Base-by-base conservation (phyloP, 2,329 filamentous ascomycete genomes). In the Colletotrichum sp. region DNA sequence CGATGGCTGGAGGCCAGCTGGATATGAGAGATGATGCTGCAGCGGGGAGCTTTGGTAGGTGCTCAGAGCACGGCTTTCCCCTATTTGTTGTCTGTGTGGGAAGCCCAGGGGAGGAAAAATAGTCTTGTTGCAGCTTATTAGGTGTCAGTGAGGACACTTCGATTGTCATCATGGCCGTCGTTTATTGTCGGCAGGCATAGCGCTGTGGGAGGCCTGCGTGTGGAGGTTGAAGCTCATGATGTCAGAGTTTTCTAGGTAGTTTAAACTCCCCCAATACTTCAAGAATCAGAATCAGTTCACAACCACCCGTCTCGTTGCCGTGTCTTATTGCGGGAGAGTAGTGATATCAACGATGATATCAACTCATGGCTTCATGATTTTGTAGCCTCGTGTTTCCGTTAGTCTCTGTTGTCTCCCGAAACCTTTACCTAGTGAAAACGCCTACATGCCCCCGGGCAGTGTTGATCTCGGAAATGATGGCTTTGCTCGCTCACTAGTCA, bases 1-100 rank as follows among this genome's bases (percentile, higher is more conserved):
- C 75, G 75, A 76, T 74, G 72, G 75, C 64, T 60, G 70, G 64
- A 75, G 64, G 73, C 70, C 73, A 75, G 57, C 73, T 73, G 73
- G 70, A 75, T 73, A 75, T 48, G 70, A 73, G 64, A 75, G 63
- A 64, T 22, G 67, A 60, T 30, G 36, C 16, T 70, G 62, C 55
- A 18, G 57, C 57, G 57, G 26, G 57, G 22, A 30, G 62, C 60
- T 28, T 55, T 34, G 55, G 63, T 72, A 71, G 72, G 57, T 72
- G 65, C 63, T 52, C 55, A 59, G 62, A 68, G 44, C 55, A 67
- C 69, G 32, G 36, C 63, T 62, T 57, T 39, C 69, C 39, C 36
- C 57, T 28, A 28, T 32, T 16, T 34, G 28, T 32, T 22, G 16
- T 32, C 28, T 30, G 10, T 22, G n/a, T 39, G 26, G 59, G 59